phyloP scores from a whole-genome alignment of 169 alveolate species.

The Plasmodium inui region DNA sequence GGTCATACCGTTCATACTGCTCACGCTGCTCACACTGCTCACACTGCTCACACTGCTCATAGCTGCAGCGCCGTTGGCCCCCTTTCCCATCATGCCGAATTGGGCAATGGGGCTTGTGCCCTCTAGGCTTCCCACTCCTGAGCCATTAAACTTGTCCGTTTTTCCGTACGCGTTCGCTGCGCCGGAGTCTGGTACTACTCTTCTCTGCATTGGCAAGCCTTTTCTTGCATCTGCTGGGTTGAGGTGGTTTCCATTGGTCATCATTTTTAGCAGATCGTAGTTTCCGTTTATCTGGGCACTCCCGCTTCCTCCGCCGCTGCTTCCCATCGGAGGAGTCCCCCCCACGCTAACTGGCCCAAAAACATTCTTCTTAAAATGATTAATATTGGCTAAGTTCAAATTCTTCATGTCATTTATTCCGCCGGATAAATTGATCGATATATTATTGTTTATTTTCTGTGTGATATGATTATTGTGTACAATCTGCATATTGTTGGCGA shows the following conservation, averaged over 20 bases:
- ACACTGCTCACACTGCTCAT: neutral
- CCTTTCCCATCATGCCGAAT: neutral
- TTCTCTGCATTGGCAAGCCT: neutral
- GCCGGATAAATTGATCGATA: constrained; percentile 13
- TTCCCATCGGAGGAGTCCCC: neutral
- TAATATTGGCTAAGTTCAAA: neutral
- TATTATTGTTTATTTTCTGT: constrained; percentile 45
- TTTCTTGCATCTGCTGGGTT: constrained; percentile 16
- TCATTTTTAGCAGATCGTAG: neutral
- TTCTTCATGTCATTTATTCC: constrained; percentile 9
- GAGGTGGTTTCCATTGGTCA: neutral
- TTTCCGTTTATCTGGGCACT: neutral
- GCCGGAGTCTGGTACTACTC: neutral
- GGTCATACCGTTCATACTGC: neutral
- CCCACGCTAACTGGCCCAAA: constrained; percentile 5
- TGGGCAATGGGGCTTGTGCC: neutral
- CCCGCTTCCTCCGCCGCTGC: neutral
- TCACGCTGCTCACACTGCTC: neutral
- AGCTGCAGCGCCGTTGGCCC: neutral
- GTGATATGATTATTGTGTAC: constrained; percentile 31
- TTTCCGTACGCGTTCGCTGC: neutral
- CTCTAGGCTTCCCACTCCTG: neutral
- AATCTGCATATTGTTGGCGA: constrained; percentile 19
- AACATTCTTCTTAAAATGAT: constrained; percentile 7
- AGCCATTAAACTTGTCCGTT: neutral